Conservation (phyloP, 2,329 filamentous ascomycete genomes). For the Aspergillus aculeatus region DNA sequence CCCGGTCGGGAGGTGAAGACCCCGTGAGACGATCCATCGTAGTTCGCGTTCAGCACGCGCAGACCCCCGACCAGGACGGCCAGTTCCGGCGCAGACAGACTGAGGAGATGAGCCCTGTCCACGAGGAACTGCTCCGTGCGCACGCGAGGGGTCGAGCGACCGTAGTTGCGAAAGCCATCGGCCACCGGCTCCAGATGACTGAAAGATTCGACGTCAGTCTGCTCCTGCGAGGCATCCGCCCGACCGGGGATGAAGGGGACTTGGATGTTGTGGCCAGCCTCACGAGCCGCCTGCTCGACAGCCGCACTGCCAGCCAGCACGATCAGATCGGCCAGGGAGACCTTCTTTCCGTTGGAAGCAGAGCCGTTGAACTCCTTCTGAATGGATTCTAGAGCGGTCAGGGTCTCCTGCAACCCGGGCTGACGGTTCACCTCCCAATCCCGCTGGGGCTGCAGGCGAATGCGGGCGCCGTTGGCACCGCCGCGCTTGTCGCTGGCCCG, state of each 20-base stretch:
- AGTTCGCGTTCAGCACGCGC: conserved; percentile 68
- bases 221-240: conserved; percentile 67
- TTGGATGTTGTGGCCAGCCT: conserved; percentile 42
- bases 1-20: conserved; percentile 69
- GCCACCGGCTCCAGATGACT: conserved; percentile 64
- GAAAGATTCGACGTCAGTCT: conserved; percentile 68
- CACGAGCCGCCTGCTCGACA: conserved; percentile 66
- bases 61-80: conserved; percentile 71
- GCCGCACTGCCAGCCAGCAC: conserved; percentile 70
- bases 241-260: conserved; percentile 75
- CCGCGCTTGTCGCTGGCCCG: conserved; percentile 77
- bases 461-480: conserved; percentile 76
- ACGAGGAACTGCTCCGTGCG: conserved; percentile 68
- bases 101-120: conserved; percentile 70
- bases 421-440: conserved; percentile 76
- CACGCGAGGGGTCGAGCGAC: conserved; percentile 59
- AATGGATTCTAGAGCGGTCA: conserved; percentile 61
- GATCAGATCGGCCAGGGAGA: conserved; percentile 76
- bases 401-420: conserved; percentile 60
- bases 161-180: conserved; percentile 82
- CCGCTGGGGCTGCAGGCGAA: conserved; percentile 70
- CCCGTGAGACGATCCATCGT: conserved; percentile 65
- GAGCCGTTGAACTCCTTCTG: conserved; percentile 65
- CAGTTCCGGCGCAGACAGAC: conserved; percentile 68
- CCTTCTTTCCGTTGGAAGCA: conserved; percentile 60